phyloP scores from a whole-genome alignment of 495 filamentous ascomycete genomes.

The Penicillium roqueforti region DNA sequence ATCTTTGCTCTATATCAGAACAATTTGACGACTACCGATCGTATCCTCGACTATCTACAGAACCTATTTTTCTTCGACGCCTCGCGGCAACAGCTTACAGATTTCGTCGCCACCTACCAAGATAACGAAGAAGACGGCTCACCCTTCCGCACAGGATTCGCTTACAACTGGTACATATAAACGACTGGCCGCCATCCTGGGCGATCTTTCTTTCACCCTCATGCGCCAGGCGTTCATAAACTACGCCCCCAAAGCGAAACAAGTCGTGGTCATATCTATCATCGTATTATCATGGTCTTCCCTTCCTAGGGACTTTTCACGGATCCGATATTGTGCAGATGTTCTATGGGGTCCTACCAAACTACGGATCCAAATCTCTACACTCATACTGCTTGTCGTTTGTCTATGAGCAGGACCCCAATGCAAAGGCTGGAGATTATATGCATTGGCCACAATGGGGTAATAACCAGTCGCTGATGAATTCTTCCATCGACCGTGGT shows the following conservation, averaged over 20 bases:
- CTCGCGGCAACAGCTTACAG: conserved; percentile 36
- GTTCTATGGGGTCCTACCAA: conserved; percentile 56
- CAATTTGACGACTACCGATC: conserved; percentile 56
- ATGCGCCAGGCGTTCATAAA: conserved; percentile 56
- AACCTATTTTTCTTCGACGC: conserved; percentile 54
- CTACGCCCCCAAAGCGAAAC: conserved; percentile 35
- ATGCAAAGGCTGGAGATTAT: conserved; percentile 36
- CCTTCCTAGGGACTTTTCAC: conserved; percentile 71
- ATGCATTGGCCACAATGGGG: conserved; percentile 62
- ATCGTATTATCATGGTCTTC: conserved; percentile 63
- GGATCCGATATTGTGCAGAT: conserved; percentile 62
- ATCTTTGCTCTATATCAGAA: conserved; percentile 59
- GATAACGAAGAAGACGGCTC: conserved; percentile 49
- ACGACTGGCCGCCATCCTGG: conserved; percentile 69
- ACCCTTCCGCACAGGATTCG: conserved; percentile 59
- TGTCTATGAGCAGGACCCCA: conserved; percentile 61
- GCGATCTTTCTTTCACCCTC: conserved; percentile 64
- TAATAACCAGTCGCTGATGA: conserved; percentile 49
- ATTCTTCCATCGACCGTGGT: conserved; percentile 47
- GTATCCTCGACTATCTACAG: conserved; percentile 56
- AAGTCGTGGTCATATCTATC: conserved; percentile 67
- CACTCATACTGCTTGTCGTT: conserved; percentile 64
- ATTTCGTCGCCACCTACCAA: conserved; percentile 55
- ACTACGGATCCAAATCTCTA: conserved; percentile 56
- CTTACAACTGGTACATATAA: conserved; percentile 71